Evolutionary conservation across 768 basidiomycete species (phyloP).

Genomic region (Amanita polypyramis): DNA sequence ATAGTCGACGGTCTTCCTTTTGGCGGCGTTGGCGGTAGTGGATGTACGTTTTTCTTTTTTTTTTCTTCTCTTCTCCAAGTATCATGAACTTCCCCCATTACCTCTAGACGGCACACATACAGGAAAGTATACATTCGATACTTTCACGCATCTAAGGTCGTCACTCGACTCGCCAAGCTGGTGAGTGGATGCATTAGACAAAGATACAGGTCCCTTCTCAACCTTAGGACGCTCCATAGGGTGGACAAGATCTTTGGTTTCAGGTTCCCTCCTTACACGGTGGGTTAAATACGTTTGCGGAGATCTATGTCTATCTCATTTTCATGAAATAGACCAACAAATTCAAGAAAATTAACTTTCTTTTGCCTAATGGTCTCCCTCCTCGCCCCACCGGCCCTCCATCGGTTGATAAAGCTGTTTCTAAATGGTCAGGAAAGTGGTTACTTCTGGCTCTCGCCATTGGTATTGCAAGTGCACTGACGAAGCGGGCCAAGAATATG

Average conservation of each 20-base stretch:
- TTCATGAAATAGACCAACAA: constrained; percentile 19
- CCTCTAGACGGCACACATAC: constrained; percentile 54
- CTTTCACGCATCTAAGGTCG: constrained; percentile 66
- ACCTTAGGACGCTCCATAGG: constrained; percentile 19
- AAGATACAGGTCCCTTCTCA: not conserved
- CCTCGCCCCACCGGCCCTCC: constrained; percentile 27
- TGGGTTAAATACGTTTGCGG: constrained; percentile 12
- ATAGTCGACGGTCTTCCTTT: constrained; percentile 18
- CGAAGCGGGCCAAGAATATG: constrained; percentile 24
- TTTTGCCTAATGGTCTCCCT: constrained; percentile 26
- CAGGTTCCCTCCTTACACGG: constrained; percentile 56
- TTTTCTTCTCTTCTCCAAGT: not conserved
- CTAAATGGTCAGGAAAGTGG: constrained; percentile 35
- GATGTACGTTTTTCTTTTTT: constrained; percentile 3
- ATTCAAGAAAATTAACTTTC: constrained; percentile 17
- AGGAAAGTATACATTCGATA: constrained; percentile 66
- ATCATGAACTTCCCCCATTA: not conserved
- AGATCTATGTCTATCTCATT: not conserved
- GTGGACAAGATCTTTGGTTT: constrained; percentile 36
- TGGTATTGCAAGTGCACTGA: constrained; percentile 33
- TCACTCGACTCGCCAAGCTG: constrained; percentile 50
- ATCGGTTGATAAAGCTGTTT: constrained; percentile 9
- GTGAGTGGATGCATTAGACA: constrained; percentile 27
- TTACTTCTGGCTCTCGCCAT: constrained; percentile 35
- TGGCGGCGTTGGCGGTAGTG: constrained; percentile 18